Evolutionary conservation across 441 rosid genomes (phyloP), one percentile per base, ranked within the genome.

Genomic region (Syzygium malaccense): DNA sequence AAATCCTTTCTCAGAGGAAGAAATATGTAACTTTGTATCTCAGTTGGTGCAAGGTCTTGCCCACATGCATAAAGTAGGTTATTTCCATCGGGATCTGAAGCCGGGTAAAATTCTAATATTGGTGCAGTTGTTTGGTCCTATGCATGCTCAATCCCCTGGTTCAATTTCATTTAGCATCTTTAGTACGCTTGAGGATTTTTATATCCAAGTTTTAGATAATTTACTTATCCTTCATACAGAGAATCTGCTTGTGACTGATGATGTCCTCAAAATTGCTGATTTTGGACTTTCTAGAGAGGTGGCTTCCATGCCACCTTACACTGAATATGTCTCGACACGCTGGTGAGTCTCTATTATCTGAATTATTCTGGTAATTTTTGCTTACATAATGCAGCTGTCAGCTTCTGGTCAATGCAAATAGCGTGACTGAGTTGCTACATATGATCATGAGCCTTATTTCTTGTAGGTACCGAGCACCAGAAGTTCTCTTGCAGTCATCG

Each of bases 271-370:
- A 88, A 95, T 95, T 92, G 97, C 97, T 60, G 97, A 95, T 92
- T 94, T 95, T 92, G 97, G 97, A 60, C 90, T 95, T 86, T 95
- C 97, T 86, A 95, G 97, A 92, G 97, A 95, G 91, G 92, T 95
- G 87, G 92, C 93, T 62, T 95, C 97, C 71, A 85, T 91, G 94
- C 96, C 97, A 91, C 97, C 97, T 88, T 95, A 94, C 89, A 95
- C 97, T 80, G 97, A 95, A 91, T 95, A 95, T 93, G 97, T 95
- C 83, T 95, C 97, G 80, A 95, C 96, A 6, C 94, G 97, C 49
- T 95, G 97, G 96, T 94, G 91, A 92, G 94, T 91, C 66, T 49
- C 18, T 30, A 18, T 85, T 41, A 23, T 23, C 15, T 41, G 26
- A 41, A 41, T 23, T 75, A 41, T 12, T 37, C 83, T 41, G n/a